Evolutionary conservation across 345 rosid genomes (phyloP), one percentile per base, ranked within the genome.

Genomic region (Eucalyptus microcorys): DNA sequence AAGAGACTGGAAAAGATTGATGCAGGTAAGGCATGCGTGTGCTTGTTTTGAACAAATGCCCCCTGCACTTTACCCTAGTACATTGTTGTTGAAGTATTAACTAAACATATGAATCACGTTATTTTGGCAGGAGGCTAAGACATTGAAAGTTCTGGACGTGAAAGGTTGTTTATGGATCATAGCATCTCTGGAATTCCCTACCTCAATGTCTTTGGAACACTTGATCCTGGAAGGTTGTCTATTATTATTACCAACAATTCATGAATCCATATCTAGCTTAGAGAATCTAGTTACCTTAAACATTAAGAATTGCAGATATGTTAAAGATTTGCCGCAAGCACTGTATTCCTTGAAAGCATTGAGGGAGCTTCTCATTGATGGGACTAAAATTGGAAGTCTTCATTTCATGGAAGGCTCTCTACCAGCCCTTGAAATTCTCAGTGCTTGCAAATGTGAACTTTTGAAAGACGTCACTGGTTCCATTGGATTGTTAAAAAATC

Each of bases 231-330:
- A 66, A 66, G 79, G 11, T 1, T 66, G 79, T 32, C 2, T 66
- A 32, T 8, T 59, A 5, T 26, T 4, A 4, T 9, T 0, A 6
- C 66, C n/a, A 57, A 5, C 6, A 5, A n/a, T 14, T 14, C 5
- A 66, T 3, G 9, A 8, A 2, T 32, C 42, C 42, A 66, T 2
- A 4, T 66, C 11, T 32, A 32, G 3, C 0, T 66, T 15, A 15
- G 22, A 32, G 42, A 66, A 32, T 7, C 3, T 66, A 66, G 42
- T 66, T 15, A 4, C 22, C 79, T 66, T 32, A 8, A 66, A 15
- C 79, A 32, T 66, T 12, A 66, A 32, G 42, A 1, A 2, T 66
- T 66, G 79, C 11, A 14, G 1, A 64, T 64, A 0, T 0, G 0
- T n/a, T n/a, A 7, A n/a, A 4, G 0, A 14, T 14, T n/a, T 64